Base-by-base conservation (phyloP, 2,329 filamentous ascomycete species). In the Pseudogymnoascus sp. region DNA sequence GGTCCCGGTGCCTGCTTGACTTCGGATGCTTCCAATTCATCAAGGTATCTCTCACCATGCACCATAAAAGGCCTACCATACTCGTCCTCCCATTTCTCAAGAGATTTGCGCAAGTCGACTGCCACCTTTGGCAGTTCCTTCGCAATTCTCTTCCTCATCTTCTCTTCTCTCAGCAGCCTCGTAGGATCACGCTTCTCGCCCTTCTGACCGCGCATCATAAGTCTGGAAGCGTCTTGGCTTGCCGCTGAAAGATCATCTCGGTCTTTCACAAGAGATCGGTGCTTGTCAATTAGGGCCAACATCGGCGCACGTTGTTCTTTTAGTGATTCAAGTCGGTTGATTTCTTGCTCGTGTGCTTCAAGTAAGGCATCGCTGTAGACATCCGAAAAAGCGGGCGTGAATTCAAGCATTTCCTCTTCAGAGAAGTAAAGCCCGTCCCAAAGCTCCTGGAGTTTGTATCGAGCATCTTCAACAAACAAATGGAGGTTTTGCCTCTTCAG, bases 391-490 rank as follows among this genome's bases (percentile, higher is more conserved):
- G 92, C 94, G 0, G 95, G 94, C 0, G 92, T 94, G 68, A 99
- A 99, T 67, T 97, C 92, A 61, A 97, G 84, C 92, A 97, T 97
- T 76, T 99, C 94, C 70, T 99, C 94, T 72, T 99, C 94, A 0
- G 90, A 96, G 71, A 95, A 92, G 77, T 94, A 97, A 1, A 99
- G 78, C 0, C 85, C 81, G 71, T 99, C 94, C 94, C 95, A 99
- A 0, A 99, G 83, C 70, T 95, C 92, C 73, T 97, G 93, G 9
- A 99, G 81, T 71, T 90, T 90, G 75, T 86, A 89, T 39, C 95
- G 84, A 18, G 93, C 88, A 76, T 99, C 94, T 72, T 97, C 94
- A 9, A 99, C 91, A 69, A 99, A 99, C 4, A 97, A 76, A 71
- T 97, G 92, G 64, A 99, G 80, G 69, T 99, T 97, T 72, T 99